Evolutionary conservation across 805 yeast genomes (phyloP).

Genomic region (Barnettozyma californica): DNA sequence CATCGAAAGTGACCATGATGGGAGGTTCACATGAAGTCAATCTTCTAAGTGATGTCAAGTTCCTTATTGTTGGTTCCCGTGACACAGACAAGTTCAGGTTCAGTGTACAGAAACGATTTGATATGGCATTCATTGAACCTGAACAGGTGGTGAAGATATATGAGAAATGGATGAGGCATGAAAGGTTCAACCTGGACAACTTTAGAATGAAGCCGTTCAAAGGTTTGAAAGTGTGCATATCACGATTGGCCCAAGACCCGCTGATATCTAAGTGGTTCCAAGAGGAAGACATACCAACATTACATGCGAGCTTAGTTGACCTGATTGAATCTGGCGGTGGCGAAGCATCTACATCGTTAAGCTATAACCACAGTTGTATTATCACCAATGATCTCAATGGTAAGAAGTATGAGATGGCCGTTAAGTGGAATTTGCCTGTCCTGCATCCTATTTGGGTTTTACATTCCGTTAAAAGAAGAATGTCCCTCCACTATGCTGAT

Average conservation of each 20-base stretch:
- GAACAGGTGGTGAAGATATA: constrained; percentile 40
- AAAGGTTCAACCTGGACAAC: constrained; percentile 19
- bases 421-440: constrained; percentile 34
- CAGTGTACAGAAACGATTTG: constrained; percentile 46
- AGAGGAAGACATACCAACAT: constrained; percentile 11
- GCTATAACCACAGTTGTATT: constrained; percentile 37
- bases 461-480: constrained; percentile 34
- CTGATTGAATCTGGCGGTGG: constrained; percentile 45
- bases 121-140: constrained; percentile 50
- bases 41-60: constrained; percentile 55
- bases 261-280: constrained; percentile 11
- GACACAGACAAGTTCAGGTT: constrained; percentile 55
- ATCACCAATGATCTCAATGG: constrained; percentile 50
- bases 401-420: constrained; percentile 43
- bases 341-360: constrained; percentile 43
- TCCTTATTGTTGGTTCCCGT: constrained; percentile 53
- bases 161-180: constrained; percentile 48
- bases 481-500: constrained; percentile 31
- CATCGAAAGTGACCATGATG: constrained; percentile 41
- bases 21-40: constrained; percentile 58
- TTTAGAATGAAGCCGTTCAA: constrained; percentile 39
- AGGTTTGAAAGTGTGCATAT: constrained; percentile 33
- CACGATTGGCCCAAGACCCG: constrained; percentile 28
- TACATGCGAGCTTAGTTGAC: constrained; percentile 28
- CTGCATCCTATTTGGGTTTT: constrained; percentile 39